phyloP scores from a whole-genome alignment of 148 eudicot genomes.

The Rheum nobile region DNA sequence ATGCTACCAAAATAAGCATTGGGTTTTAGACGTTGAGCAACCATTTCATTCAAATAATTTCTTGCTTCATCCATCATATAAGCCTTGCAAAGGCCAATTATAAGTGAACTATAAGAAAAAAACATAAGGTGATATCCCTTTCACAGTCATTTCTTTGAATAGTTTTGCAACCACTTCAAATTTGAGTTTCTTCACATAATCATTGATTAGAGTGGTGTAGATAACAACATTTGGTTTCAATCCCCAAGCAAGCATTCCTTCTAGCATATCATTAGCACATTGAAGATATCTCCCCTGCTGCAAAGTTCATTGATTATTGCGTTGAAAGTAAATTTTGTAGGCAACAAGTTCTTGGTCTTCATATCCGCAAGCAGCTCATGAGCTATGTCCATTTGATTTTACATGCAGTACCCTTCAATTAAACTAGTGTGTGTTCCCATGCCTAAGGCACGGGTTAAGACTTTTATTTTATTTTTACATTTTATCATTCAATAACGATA shows the following conservation, averaged over 20 bases:
- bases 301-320: constrained; percentile 48
- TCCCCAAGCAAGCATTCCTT: constrained; percentile 39
- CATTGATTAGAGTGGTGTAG: constrained; percentile 54
- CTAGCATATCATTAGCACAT: constrained; percentile 32
- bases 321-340: constrained; percentile 39
- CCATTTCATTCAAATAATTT: constrained; percentile 42
- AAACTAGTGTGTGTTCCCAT: too few relatives aligned
- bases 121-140: constrained; percentile 48
- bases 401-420: constrained; percentile 48
- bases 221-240: constrained; percentile 49
- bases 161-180: constrained; percentile 37
- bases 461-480: too few relatives aligned
- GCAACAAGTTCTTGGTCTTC: constrained; percentile 44
- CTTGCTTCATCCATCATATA: constrained; percentile 51
- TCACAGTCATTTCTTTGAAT: constrained; percentile 48
- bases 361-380: constrained; percentile 56
- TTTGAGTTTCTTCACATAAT: constrained; percentile 29
- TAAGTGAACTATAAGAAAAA: constrained; percentile 61
- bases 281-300: constrained; percentile 42
- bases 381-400: constrained; percentile 34
- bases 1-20: too few relatives aligned
- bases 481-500: too few relatives aligned
- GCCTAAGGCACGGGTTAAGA: too few relatives aligned
- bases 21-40: constrained; percentile 39
- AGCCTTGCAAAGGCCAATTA: constrained; percentile 64